Conservation (phyloP, 306 rosid species). For the Lathyrus oleraceus region DNA sequence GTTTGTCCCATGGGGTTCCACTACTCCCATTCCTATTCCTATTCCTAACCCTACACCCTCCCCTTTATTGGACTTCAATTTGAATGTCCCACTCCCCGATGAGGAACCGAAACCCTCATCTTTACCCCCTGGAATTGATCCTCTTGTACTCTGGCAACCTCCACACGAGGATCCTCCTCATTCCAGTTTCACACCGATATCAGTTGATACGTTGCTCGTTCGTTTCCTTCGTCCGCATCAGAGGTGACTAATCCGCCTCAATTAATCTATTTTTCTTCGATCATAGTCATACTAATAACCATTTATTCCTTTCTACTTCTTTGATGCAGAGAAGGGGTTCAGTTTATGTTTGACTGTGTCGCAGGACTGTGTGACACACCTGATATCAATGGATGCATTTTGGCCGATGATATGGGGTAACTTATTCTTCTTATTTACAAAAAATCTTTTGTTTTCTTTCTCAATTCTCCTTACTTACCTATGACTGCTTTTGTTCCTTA, state of each 20-base stretch:
- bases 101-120: constrained; percentile 35
- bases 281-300: neutral
- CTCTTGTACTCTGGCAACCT: constrained; percentile 83
- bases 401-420: constrained; percentile 99
- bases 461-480: neutral
- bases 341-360: constrained; percentile 94
- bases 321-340: constrained; percentile 92
- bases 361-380: constrained; percentile 60
- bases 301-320: constrained; percentile 19
- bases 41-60: neutral
- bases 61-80: constrained; percentile 24
- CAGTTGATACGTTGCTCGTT: constrained; percentile 82
- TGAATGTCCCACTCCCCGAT: constrained; percentile 39
- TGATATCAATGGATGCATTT: constrained; percentile 83
- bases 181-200: constrained; percentile 45
- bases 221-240: constrained; percentile 92
- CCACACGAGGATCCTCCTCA: constrained; percentile 44
- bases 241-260: constrained; percentile 45
- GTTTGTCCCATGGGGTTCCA: constrained; percentile 94
- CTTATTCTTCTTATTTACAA: constrained; percentile 8
- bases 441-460: constrained; percentile 3
- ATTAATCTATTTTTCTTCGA: neutral
- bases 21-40: constrained; percentile 15
- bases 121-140: constrained; percentile 75
- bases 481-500: constrained; percentile 13